Evolutionary conservation across 192 early-diverging fungal species (phyloP).

Genomic region (Haplosporangium gracile): DNA sequence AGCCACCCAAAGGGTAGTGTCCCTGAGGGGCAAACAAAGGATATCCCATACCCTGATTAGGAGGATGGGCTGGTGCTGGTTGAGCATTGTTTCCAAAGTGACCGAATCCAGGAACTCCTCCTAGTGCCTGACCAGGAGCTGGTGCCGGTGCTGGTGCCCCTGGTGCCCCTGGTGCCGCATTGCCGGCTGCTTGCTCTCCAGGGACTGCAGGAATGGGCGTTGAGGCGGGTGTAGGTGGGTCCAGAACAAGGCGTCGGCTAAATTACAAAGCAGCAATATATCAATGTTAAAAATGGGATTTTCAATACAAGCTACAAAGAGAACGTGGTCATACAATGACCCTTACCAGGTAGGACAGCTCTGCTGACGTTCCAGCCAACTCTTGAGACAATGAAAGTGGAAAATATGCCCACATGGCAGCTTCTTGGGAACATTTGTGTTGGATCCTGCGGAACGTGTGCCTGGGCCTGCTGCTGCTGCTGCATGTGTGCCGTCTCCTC

Average conservation of each 20-base stretch:
- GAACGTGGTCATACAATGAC: neutral
- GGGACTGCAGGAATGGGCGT: constrained; percentile 19
- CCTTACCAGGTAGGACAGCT: constrained; percentile 94
- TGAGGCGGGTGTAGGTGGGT: constrained; percentile 47
- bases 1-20: constrained; percentile 38
- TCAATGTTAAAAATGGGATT: constrained; percentile 17
- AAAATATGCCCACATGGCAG: constrained; percentile 98
- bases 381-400: constrained; percentile 95
- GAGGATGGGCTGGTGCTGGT: constrained; percentile 12
- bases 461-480: constrained; percentile 3
- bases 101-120: constrained; percentile 11
- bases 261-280: constrained; percentile 2
- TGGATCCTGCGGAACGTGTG: constrained; percentile 47
- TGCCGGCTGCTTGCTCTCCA: constrained; percentile 27
- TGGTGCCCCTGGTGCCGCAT: constrained; percentile 23
- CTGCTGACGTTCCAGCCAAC: constrained; percentile 98
- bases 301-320: neutral
- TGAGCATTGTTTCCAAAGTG: constrained; percentile 32
- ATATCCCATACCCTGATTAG: constrained; percentile 29
- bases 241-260: constrained; percentile 67
- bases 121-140: neutral
- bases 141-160: constrained; percentile 3
- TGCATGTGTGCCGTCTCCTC: constrained; percentile 12
- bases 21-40: constrained; percentile 40
- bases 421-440: constrained; percentile 86